Percentiles rank a stretch among this genome's conserved stretches.
These are phyloP conservation scores for Nannizziopsis arthrosporioides DNA, from an alignment of 2,329 filamentous ascomycete genomes.

Conservation along the genomic window DNA sequence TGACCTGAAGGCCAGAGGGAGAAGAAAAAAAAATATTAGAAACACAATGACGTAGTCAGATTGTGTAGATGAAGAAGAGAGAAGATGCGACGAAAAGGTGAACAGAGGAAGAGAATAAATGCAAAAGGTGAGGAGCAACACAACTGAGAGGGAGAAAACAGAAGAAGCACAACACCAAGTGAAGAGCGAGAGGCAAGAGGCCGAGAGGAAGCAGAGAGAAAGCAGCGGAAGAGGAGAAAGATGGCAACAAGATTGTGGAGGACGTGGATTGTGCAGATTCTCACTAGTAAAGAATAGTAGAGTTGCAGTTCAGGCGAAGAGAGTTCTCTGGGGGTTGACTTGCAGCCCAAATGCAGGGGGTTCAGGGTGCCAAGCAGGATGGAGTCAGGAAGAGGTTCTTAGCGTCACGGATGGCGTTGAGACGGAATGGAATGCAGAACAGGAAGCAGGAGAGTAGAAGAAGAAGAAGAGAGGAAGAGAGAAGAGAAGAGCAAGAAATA, in stretches of 20 bases:
- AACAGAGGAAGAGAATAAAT: slow-evolving; percentile 6
- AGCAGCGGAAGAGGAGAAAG: not conserved
- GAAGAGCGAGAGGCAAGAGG: not conserved
- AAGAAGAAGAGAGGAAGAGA: slow-evolving; percentile 2
- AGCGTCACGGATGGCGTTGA: too few relatives aligned
- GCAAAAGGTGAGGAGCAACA: slow-evolving; percentile 3
- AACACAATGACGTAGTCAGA: slow-evolving; percentile 5
- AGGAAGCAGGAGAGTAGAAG: not conserved
- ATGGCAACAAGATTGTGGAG: not conserved
- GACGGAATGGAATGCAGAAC: not conserved
- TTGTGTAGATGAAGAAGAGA: slow-evolving; percentile 1
- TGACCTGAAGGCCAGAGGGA: slow-evolving; percentile 45
- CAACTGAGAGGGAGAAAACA: not conserved
- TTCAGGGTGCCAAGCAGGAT: too few relatives aligned
- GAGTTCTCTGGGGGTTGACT: too few relatives aligned
- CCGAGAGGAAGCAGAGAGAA: not conserved
- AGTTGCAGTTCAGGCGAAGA: not conserved
- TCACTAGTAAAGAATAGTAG: not conserved
- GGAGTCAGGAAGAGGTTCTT: too few relatives aligned
- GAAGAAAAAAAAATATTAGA: slow-evolving; percentile 9
- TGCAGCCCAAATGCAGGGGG: too few relatives aligned
- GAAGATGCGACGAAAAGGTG: slow-evolving; percentile 9
- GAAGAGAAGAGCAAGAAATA: slow-evolving; percentile 1
- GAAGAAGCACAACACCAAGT: not conserved
- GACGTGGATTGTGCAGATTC: not conserved